A percentile compares a stretch with the other conserved stretches of the same genome.
Conservation (phyloP, 2,329 filamentous ascomycete genomes). For the Diaporthe ilicicola region DNA sequence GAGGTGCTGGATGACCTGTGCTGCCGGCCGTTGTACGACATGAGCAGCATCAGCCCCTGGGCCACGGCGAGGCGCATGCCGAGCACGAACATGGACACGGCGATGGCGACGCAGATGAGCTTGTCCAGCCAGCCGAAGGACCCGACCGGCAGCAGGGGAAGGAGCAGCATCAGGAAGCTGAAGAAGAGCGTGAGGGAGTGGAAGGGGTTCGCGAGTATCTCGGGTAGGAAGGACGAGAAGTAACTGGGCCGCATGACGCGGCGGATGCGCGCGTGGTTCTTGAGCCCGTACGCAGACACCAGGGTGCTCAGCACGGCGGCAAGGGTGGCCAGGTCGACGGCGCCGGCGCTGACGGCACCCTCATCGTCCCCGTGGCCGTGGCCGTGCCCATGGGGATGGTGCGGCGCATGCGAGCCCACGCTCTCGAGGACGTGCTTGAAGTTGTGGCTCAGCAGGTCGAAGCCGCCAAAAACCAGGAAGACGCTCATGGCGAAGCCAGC, state of each 20-base stretch:
- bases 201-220: conserved; percentile 90
- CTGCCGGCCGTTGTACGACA: conserved; percentile 75
- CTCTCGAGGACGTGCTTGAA: conserved; percentile 89
- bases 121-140: conserved; percentile 86
- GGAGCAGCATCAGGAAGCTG: conserved; percentile 75
- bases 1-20: conserved; percentile 21
- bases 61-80: conserved; percentile 85
- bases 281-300: conserved; percentile 84
- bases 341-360: conserved; percentile 70
- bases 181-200: conserved; percentile 94
- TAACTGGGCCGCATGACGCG: conserved; percentile 80
- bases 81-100: conserved; percentile 86
- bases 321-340: conserved; percentile 81
- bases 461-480: conserved; percentile 95
- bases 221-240: conserved; percentile 82
- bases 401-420: conserved; percentile 74
- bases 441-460: conserved; percentile 94
- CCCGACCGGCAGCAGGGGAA: conserved; percentile 82
- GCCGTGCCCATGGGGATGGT: conserved; percentile 73
- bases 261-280: conserved; percentile 91
- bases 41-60: conserved; percentile 92
- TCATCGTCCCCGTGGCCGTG: conserved; percentile 34
- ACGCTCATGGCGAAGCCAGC: conserved; percentile 97
- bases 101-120: conserved; percentile 81
- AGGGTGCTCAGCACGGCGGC: conserved; percentile 85